These are phyloP conservation scores for Ceratobasidium sp. DNA, from an alignment of 1,284 basidiomycete genomes.

Conservation along the genomic window DNA sequence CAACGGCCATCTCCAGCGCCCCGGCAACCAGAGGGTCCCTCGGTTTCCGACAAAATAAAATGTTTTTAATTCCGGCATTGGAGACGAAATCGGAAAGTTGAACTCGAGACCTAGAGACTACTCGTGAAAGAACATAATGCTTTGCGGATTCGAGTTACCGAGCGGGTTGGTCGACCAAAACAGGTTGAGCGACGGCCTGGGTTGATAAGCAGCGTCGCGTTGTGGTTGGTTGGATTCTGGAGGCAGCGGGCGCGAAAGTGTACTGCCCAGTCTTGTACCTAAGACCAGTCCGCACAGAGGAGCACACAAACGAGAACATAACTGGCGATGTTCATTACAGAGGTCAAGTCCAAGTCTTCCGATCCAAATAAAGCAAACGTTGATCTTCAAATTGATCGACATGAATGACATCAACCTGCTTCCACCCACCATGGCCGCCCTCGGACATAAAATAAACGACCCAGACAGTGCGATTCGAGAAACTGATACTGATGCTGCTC, in stretches of 20 bases:
- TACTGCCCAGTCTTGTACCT: background rate
- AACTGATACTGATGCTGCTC: conserved; percentile 76
- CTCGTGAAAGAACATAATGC: background rate
- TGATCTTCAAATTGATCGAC: conserved; percentile 1
- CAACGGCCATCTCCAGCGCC: conserved; percentile 52
- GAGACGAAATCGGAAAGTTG: conserved; percentile 28
- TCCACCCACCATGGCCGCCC: conserved; percentile 8
- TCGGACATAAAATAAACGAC: conserved; percentile 24
- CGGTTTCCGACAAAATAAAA: conserved; percentile 57
- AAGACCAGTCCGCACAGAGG: background rate
- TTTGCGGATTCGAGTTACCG: background rate
- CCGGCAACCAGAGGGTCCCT: conserved; percentile 51
- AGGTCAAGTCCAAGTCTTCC: background rate
- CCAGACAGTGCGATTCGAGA: conserved; percentile 68
- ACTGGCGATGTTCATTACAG: background rate
- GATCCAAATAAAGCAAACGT: conserved; percentile 10
- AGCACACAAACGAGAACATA: background rate
- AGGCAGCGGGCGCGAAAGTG: background rate
- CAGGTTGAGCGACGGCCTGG: background rate
- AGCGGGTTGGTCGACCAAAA: background rate
- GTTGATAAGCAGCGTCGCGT: background rate
- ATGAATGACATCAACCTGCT: background rate
- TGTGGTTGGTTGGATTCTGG: too few relatives aligned
- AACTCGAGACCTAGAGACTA: background rate
- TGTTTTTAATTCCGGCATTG: conserved; percentile 42